Percentiles rank a stretch among this genome's conserved stretches.
Evolutionary conservation across 2,329 filamentous ascomycete genomes (phyloP).

Genomic region (Epichloe typhina): DNA sequence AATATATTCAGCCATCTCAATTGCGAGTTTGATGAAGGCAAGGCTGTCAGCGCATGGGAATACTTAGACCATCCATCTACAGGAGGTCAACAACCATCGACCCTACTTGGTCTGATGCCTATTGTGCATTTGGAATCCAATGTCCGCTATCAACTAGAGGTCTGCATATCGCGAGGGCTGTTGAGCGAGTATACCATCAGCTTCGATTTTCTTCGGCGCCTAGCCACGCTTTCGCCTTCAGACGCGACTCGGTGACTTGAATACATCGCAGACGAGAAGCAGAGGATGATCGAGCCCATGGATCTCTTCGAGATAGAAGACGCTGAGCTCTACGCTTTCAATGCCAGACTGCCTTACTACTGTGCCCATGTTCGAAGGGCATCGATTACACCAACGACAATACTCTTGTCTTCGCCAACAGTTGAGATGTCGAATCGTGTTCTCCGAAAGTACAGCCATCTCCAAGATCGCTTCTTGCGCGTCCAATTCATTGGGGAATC

Average conservation of each 20-base stretch:
- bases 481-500: conserved; percentile 84
- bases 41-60: conserved; percentile 17
- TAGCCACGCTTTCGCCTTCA: conserved; percentile 31
- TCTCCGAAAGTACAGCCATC: conserved; percentile 55
- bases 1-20: conserved; percentile 45
- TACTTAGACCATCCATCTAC: conserved; percentile 15
- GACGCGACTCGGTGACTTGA: conserved; percentile 59
- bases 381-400: conserved; percentile 69
- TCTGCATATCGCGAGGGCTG: conserved; percentile 69
- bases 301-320: conserved; percentile 49
- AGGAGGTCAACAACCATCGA: conserved; percentile 14
- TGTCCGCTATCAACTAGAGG: conserved; percentile 82
- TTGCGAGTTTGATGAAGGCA: conserved; percentile 26
- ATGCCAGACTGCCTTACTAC: conserved; percentile 49
- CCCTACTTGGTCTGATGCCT: conserved; percentile 13
- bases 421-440: conserved; percentile 85
- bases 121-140: conserved; percentile 45
- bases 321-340: conserved; percentile 32
- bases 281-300: conserved; percentile 56
- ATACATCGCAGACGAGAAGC: conserved; percentile 53
- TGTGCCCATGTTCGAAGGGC: conserved; percentile 67
- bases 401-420: conserved; percentile 63
- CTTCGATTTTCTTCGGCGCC: conserved; percentile 49
- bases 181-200: conserved; percentile 66
- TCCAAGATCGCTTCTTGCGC: conserved; percentile 69